Percentiles rank a stretch among this genome's conserved stretches.
Conservation (phyloP, 2,329 filamentous ascomycete genomes). For the Penicillium crustosum region DNA sequence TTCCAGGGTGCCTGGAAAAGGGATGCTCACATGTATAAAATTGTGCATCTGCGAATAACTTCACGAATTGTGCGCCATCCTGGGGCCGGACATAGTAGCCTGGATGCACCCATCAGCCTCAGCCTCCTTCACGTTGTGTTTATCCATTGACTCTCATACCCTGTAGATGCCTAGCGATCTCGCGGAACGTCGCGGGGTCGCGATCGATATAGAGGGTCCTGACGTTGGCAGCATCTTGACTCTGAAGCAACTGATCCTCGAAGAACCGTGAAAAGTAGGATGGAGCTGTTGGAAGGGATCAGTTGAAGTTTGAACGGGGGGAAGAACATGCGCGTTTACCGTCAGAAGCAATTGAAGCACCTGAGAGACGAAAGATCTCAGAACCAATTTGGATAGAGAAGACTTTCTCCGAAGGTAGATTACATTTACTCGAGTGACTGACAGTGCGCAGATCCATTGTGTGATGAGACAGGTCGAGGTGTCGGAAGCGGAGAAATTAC, state of each 20-base stretch:
- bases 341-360: constrained; percentile 70
- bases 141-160: constrained; percentile 41
- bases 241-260: constrained; percentile 71
- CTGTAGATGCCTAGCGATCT: constrained; percentile 88
- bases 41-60: constrained; percentile 89
- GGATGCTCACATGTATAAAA: constrained; percentile 76
- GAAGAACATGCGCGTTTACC: constrained; percentile 50
- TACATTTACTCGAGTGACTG: constrained; percentile 12
- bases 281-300: constrained; percentile 66
- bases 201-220: constrained; percentile 93
- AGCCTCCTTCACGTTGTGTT: background rate
- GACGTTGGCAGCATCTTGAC: constrained; percentile 55
- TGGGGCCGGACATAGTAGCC: constrained; percentile 81
- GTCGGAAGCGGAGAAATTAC: background rate
- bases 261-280: constrained; percentile 98
- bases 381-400: constrained; percentile 71
- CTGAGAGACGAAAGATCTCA: constrained; percentile 67
- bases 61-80: constrained; percentile 85
- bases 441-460: constrained; percentile 1
- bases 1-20: background rate
- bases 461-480: background rate
- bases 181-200: constrained; percentile 82
- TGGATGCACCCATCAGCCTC: constrained; percentile 24
- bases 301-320: constrained; percentile 33
- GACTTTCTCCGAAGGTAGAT: constrained; percentile 59